These are phyloP conservation scores for Nicotiana benthamiana DNA, from an alignment of 257 asterid species.

Conservation along the genomic window DNA sequence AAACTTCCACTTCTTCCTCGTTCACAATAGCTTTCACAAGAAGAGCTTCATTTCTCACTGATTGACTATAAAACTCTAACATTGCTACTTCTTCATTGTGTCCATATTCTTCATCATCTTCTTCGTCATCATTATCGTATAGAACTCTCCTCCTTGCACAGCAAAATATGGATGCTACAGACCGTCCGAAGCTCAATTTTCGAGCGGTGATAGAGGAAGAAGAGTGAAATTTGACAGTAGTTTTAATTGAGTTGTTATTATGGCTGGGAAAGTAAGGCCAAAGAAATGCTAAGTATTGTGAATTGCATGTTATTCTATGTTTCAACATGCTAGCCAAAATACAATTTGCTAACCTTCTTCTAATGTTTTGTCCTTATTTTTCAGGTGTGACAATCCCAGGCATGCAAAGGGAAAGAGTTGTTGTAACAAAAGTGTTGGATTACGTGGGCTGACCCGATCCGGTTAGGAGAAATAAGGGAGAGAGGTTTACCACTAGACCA, in stretches of 20 bases:
- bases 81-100: slow-evolving; percentile 44
- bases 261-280: slow-evolving; percentile 5
- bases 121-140: slow-evolving; percentile 15
- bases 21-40: slow-evolving; percentile 47
- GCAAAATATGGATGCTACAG: background rate
- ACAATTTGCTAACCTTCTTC: background rate
- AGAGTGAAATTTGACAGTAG: background rate
- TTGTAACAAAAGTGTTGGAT: slow-evolving; percentile 27
- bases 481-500: no score
- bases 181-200: background rate
- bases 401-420: slow-evolving; percentile 32
- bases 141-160: slow-evolving; percentile 39
- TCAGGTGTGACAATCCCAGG: slow-evolving; percentile 30
- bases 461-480: no score
- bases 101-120: slow-evolving; percentile 32
- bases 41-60: slow-evolving; percentile 46
- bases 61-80: slow-evolving; percentile 41
- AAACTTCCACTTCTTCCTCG: slow-evolving; percentile 37
- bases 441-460: no score
- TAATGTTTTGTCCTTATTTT: background rate
- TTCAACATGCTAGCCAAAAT: slow-evolving; percentile 23
- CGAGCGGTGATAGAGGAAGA: background rate
- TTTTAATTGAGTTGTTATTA: background rate
- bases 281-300: slow-evolving; percentile 18
- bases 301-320: slow-evolving; percentile 20